Conservation (phyloP, 768 basidiomycete genomes). For the Podaxis sp. region DNA sequence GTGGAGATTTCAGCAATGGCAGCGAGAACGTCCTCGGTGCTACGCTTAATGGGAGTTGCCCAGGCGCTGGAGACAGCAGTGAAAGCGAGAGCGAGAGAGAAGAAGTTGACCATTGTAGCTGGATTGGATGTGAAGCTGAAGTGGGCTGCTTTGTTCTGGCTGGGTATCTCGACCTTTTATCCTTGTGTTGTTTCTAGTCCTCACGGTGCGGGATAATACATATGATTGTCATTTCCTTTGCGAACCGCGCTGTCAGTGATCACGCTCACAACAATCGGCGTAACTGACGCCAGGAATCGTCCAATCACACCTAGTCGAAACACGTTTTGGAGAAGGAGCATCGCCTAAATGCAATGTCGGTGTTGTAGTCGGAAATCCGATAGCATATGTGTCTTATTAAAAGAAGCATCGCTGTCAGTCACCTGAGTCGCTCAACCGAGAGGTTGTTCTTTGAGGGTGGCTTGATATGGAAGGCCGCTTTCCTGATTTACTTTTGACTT, state of each 20-base stretch:
- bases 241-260: neutral
- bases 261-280: neutral
- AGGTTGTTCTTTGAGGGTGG: no score
- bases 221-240: neutral
- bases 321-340: neutral
- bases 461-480: no score
- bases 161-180: neutral
- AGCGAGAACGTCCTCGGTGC: constrained; percentile 25
- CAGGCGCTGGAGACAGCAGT: constrained; percentile 6
- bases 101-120: neutral
- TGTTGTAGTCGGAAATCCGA: no score
- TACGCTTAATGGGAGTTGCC: constrained; percentile 9
- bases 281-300: neutral
- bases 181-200: neutral
- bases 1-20: constrained; percentile 26
- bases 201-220: neutral
- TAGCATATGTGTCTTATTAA: no score
- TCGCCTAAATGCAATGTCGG: neutral
- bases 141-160: neutral
- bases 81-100: neutral
- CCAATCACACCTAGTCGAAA: neutral
- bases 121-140: neutral
- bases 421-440: no score
- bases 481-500: no score
- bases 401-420: no score